phyloP scores from a whole-genome alignment of 371 early-diverging fungal species.

The Apophysomyces ossiformis region DNA sequence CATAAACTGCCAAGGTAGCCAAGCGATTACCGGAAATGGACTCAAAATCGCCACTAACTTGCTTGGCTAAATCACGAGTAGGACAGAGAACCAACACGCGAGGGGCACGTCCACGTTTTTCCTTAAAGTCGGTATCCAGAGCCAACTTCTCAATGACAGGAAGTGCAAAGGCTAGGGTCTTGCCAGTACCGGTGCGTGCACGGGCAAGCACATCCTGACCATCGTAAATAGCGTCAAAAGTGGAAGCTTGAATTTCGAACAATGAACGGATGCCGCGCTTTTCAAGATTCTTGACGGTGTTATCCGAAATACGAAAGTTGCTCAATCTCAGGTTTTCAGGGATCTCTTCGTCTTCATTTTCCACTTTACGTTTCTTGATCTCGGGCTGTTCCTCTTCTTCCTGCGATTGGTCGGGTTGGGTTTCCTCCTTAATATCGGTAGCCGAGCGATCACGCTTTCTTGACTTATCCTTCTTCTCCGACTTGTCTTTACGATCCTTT shows the following conservation, averaged over 20 bases:
- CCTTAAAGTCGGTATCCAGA: slow-evolving; percentile 45
- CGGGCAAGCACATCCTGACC: slow-evolving; percentile 93
- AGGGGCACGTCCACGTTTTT: slow-evolving; percentile 69
- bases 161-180: slow-evolving; percentile 90
- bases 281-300: slow-evolving; percentile 67
- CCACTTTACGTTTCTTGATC: slow-evolving; percentile 36
- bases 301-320: slow-evolving; percentile 63
- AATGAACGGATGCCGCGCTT: slow-evolving; percentile 77
- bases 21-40: slow-evolving; percentile 65
- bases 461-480: slow-evolving; percentile 9
- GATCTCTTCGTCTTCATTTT: slow-evolving; percentile 49
- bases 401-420: slow-evolving; percentile 26
- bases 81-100: slow-evolving; percentile 85
- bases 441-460: slow-evolving; percentile 19
- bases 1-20: slow-evolving; percentile 71
- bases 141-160: slow-evolving; percentile 85
- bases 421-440: slow-evolving; percentile 27
- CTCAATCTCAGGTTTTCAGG: slow-evolving; percentile 72
- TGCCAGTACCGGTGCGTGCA: slow-evolving; percentile 98
- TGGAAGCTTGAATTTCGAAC: slow-evolving; percentile 94
- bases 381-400: slow-evolving; percentile 27
- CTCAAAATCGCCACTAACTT: slow-evolving; percentile 80
- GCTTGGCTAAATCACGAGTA: slow-evolving; percentile 97
- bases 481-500: slow-evolving; percentile 8
- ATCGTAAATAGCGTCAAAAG: slow-evolving; percentile 80